Conservation (phyloP, 1,284 basidiomycete genomes). For the Trametes polyzona region DNA sequence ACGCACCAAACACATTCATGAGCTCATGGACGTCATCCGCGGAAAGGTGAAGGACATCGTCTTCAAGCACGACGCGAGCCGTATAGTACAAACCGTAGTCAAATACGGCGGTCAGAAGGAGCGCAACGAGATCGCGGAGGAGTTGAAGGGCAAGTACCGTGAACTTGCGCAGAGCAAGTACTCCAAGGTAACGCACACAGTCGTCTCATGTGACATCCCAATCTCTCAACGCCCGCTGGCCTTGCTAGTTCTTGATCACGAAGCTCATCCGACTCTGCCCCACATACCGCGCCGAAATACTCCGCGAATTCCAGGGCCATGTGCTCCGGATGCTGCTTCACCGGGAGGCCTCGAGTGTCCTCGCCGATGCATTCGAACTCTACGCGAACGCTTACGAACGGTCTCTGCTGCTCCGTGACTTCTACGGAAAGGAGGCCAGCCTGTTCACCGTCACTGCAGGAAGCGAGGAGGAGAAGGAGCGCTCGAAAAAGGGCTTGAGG, state of each 20-base stretch:
- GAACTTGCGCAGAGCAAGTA: constrained; percentile 85
- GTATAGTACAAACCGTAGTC: constrained; percentile 86
- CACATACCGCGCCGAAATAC: constrained; percentile 69
- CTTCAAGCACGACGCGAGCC: constrained; percentile 88
- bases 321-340: constrained; percentile 80
- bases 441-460: constrained; percentile 68
- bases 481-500: constrained; percentile 63
- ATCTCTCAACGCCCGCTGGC: neutral
- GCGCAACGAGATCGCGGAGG: constrained; percentile 76
- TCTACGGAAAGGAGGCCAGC: constrained; percentile 85
- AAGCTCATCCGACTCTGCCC: constrained; percentile 85
- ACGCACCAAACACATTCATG: constrained; percentile 70
- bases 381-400: constrained; percentile 85
- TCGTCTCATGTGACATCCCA: neutral
- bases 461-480: constrained; percentile 62
- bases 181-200: constrained; percentile 65
- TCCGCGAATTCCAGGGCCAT: constrained; percentile 76
- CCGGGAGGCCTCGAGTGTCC: constrained; percentile 78
- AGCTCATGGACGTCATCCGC: constrained; percentile 74
- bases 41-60: constrained; percentile 84
- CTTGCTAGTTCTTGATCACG: constrained; percentile 78
- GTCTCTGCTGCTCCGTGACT: constrained; percentile 77
- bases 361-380: constrained; percentile 87
- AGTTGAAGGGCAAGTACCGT: constrained; percentile 80
- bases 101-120: constrained; percentile 83